Percentiles rank a stretch among this genome's conserved stretches.
Evolutionary conservation across 2,329 filamentous ascomycete species (phyloP).

Genomic region (Cladophialophora exuberans): DNA sequence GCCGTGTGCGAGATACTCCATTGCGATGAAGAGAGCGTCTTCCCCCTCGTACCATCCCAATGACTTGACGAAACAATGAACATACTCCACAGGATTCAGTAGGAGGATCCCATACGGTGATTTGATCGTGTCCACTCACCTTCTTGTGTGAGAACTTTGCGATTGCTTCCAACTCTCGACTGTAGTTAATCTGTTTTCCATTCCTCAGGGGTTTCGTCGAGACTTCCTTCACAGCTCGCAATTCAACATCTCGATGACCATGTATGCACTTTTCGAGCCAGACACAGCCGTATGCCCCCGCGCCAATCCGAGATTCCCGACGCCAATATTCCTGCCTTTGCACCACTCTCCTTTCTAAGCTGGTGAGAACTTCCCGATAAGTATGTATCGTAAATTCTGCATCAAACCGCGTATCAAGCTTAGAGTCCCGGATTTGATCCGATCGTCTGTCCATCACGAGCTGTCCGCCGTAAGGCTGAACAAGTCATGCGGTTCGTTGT

Average conservation of each 20-base stretch:
- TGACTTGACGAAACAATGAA: neutral
- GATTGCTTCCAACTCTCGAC: neutral
- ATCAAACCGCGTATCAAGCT: neutral
- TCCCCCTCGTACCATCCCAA: neutral
- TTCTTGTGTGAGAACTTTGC: neutral
- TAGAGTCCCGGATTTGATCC: neutral
- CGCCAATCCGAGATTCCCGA: too few relatives aligned
- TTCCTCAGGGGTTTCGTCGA: neutral
- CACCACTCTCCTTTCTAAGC: neutral
- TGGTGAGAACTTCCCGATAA: neutral
- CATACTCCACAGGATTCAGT: neutral
- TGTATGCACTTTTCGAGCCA: neutral
- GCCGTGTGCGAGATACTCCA: neutral
- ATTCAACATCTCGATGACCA: neutral
- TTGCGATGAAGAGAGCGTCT: neutral
- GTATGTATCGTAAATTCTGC: neutral
- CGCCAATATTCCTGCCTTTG: neutral
- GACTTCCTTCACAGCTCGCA: neutral
- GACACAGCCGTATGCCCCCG: neutral
- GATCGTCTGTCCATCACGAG: neutral
- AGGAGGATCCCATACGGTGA: neutral
- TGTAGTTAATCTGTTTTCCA: neutral
- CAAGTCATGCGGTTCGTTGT: neutral
- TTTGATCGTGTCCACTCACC: neutral
- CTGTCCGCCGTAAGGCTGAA: neutral